Base-by-base conservation (phyloP, 345 rosid genomes). In the Iberis pinnata region DNA sequence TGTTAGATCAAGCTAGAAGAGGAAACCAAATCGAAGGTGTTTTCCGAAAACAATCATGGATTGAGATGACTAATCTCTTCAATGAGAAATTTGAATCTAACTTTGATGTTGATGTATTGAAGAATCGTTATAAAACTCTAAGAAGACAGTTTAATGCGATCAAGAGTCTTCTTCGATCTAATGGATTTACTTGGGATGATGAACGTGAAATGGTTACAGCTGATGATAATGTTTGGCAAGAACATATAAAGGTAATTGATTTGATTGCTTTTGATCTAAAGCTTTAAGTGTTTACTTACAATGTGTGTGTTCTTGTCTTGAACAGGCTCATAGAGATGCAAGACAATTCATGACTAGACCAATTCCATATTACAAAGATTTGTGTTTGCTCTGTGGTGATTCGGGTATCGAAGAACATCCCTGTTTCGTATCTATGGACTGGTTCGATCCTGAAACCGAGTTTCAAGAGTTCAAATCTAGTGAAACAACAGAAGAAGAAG, bases 201-300 rank as follows among this genome's bases (percentile, higher is more conserved):
- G 69, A 78, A 36, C 87, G 87, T 26, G 85, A 83, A 71, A 83
- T 81, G 97, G 83, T 83, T 67, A 76, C 78, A 26, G 95, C 95
- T 24, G 86, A 89, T 70, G 89, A 85, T 74, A 68, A 46, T 59
- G 82, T 81, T 12, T 89, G 97, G 97, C 97, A 86, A 69, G 88
- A 77, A 31, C 77, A 81, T 63, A 82, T 86, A 49, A 81, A 86
- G 93, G 97, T 85, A 53, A 16, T 7, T n/a, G 4, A 1, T 16
- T 9, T 12, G 4, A 1, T 22, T 41, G 42, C 45, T 31, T n/a
- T 26, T 24, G 38, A 15, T 61, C 7, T 45, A 13, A 48, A 10
- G 26, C n/a, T n/a, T 36, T 39, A 15, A 31, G 38, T 60, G 44
- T 53, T 41, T 43, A 11, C 3, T 55, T 3, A 5, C 26, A 32